phyloP scores from a whole-genome alignment of 345 rosid genomes.

The Melaleuca alternifolia region DNA sequence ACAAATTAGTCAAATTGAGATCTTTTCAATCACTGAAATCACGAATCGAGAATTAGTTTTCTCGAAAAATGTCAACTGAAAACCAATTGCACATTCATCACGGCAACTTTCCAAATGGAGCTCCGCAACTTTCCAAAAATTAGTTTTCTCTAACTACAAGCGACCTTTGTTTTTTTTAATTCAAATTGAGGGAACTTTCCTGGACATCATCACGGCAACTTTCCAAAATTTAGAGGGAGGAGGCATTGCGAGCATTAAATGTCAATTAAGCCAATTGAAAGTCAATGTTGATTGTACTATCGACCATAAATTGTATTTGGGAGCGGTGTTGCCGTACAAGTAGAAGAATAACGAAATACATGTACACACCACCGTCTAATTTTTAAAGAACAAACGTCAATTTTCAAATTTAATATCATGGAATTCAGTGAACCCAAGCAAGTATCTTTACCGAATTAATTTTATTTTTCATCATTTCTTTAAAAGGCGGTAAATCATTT shows the following conservation, averaged over 20 bases:
- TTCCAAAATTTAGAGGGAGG: background rate
- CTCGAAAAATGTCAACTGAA: too few species aligned
- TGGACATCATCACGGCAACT: background rate
- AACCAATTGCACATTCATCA: too few species aligned
- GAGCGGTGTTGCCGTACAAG: background rate
- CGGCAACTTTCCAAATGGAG: too few species aligned
- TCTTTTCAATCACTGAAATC: too few species aligned
- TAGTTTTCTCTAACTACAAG: background rate
- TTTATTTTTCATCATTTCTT: too few species aligned
- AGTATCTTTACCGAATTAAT: background rate
- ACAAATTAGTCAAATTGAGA: too few species aligned
- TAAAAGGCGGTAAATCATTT: background rate
- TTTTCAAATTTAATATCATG: background rate
- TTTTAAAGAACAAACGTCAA: background rate
- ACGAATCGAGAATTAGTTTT: too few species aligned
- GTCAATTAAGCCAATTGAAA: background rate
- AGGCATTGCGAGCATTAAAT: background rate
- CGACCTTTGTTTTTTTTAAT: background rate
- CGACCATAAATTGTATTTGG: background rate
- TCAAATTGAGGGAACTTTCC: background rate
- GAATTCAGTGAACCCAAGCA: background rate
- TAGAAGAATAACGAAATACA: too few species aligned
- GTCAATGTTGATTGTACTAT: background rate
- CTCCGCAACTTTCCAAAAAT: too few species aligned
- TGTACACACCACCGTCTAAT: too few species aligned